Evolutionary conservation across 768 basidiomycete genomes (phyloP), one percentile per base, ranked within the genome.

Genomic region (Lepiota brunneoincarnata): DNA sequence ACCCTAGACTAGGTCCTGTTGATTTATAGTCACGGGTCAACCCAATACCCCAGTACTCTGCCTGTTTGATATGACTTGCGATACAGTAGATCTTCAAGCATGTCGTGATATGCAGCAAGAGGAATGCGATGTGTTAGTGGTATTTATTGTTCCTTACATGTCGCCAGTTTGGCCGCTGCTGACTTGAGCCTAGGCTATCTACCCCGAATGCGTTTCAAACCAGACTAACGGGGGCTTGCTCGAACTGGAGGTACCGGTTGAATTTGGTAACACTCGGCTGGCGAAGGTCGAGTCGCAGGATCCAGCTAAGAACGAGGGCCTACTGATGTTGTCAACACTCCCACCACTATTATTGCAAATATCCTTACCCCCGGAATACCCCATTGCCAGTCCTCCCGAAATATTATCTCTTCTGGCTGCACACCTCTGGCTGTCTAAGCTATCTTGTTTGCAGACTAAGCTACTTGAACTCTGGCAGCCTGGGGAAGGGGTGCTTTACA

Each of bases 161-260:
- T n/a, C 10, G 43, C 10, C 21, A 20, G 17, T 34, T 28, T 35
- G 51, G 44, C 43, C 38, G 38, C n/a, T n/a, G 35, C 49, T 38
- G 36, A 20, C 36, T 41, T 52, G 15, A 43, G 14, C 37, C 12
- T 36, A 91, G 89, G 83, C 89, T n/a, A 91, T 91, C 41, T 87
- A 84, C 64, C 89, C 89, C 35, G 86, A 89, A 63, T 89, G 74
- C 63, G 58, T 87, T 36, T 78, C 81, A 4, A 77, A 70, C 51
- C 64, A 71, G 43, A 67, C 66, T 20, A 60, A 65, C 26, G 66
- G 73, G 47, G 73, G 72, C 1, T 58, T 64, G 3, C 55, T 87
- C 39, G 83, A 77, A 61, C 78, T 87, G 18, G 81, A 89, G 59
- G 72, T 91, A 45, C 83, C 87, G 7, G 69, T 92, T 36, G 82